Evolutionary conservation across 305 asterid species (phyloP), one percentile per base, ranked within the genome.

Genomic region (Fraxinus platypoda): DNA sequence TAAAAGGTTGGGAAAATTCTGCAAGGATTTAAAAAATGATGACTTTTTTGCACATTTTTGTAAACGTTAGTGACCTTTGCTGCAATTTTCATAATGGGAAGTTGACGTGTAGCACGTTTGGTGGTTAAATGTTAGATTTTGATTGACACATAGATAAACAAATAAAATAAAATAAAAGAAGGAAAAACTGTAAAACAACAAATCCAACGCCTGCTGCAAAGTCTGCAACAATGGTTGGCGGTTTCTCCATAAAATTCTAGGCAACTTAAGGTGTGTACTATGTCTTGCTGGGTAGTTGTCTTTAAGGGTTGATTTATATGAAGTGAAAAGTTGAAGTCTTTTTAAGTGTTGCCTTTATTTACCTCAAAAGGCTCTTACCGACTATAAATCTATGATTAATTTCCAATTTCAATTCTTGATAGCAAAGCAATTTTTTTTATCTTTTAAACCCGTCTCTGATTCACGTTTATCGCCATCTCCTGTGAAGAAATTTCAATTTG

Each of bases 141-240:
- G 17, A 9, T 23, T 21, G 31, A 62, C 31, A 62, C 31, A 7
- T 23, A 62, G 13, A 21, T 21, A 9, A 23, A 23, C 31, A 9
- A 25, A 23, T 64, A 25, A 64, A 62, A 23, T 59, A 59, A 5
- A 26, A 64, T 8, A 64, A 25, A 25, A 25, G 26, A 43, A 43
- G 54, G 15, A 25, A 41, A 37, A 78, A 46, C 74, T 3, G 75
- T 2, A 19, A 6, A 5, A 37, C 12, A n/a, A 4, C 30, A 25
- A 79, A 34, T 35, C 33, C 76, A 49, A 26, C 4, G 52, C 49
- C 77, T 74, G 17, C 76, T 66, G 74, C 73, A 26, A 66, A 26
- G 74, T 66, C 84, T 35, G 80, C 31, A 57, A 59, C 75, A 59
- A 68, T 68, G 38, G 52, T 75, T 30, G 75, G 21, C 75, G 9